These are phyloP conservation scores for Pichia gijzeniarum DNA, from an alignment of 805 yeast genomes.

Conservation along the genomic window DNA sequence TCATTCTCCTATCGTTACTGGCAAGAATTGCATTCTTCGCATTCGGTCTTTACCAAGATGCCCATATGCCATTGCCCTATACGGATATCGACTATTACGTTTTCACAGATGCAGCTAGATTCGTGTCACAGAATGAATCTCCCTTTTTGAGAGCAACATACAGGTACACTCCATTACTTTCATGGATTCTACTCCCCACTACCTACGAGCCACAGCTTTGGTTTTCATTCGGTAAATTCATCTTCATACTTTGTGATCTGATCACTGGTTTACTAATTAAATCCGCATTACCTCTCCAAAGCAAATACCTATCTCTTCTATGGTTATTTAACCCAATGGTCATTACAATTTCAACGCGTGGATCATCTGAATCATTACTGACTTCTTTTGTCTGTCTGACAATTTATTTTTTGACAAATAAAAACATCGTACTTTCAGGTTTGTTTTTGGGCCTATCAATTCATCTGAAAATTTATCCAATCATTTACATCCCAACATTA, in stretches of 20 bases:
- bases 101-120: slow-evolving; percentile 85
- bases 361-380: slow-evolving; percentile 85
- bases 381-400: slow-evolving; percentile 67
- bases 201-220: slow-evolving; percentile 27
- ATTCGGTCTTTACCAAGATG: slow-evolving; percentile 86
- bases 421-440: slow-evolving; percentile 30
- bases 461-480: slow-evolving; percentile 89
- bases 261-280: slow-evolving; percentile 66
- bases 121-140: slow-evolving; percentile 48
- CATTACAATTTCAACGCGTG: slow-evolving; percentile 84
- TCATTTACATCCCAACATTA: slow-evolving; percentile 77
- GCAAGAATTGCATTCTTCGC: slow-evolving; percentile 57
- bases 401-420: slow-evolving; percentile 40
- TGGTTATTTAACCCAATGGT: slow-evolving; percentile 97
- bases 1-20: slow-evolving; percentile 18
- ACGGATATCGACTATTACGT: slow-evolving; percentile 94
- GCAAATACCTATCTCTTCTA: slow-evolving; percentile 27
- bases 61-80: slow-evolving; percentile 68
- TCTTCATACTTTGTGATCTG: slow-evolving; percentile 74
- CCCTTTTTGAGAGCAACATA: slow-evolving; percentile 87
- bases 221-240: slow-evolving; percentile 68
- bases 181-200: slow-evolving; percentile 79
- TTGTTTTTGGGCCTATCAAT: slow-evolving; percentile 66
- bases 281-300: slow-evolving; percentile 12
- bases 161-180: slow-evolving; percentile 84